These are phyloP conservation scores for Kingdonia uniflora DNA, from an alignment of 164 flowering plant species.

Conservation along the genomic window DNA sequence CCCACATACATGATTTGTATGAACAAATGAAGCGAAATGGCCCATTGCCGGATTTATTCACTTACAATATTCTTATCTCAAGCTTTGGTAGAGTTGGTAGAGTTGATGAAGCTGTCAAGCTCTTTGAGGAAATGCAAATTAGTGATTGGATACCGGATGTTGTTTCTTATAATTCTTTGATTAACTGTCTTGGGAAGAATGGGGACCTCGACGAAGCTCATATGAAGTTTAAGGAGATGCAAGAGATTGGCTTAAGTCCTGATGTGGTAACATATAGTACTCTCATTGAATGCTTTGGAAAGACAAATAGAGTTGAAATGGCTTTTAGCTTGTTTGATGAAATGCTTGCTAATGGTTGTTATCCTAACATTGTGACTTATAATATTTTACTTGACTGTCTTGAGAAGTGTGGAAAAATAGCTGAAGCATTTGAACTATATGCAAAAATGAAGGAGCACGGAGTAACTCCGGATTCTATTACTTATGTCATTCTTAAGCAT, in stretches of 20 bases:
- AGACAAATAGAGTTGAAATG: conserved; percentile 74
- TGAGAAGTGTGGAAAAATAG: conserved; percentile 66
- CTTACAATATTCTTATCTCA: conserved; percentile 81
- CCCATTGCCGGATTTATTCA: conserved; percentile 70
- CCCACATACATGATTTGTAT: conserved; percentile 57
- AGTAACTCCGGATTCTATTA: conserved; percentile 79
- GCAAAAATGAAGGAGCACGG: conserved; percentile 80
- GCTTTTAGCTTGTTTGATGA: conserved; percentile 73
- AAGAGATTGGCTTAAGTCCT: conserved; percentile 78
- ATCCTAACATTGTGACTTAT: conserved; percentile 85
- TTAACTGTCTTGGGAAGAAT: conserved; percentile 85
- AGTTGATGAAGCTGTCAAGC: conserved; percentile 52
- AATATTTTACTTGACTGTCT: conserved; percentile 89
- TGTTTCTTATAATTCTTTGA: conserved; percentile 76
- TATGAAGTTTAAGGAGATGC: conserved; percentile 88
- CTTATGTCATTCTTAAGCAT: conserved; percentile 66
- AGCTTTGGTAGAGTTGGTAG: conserved; percentile 71
- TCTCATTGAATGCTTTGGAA: conserved; percentile 93
- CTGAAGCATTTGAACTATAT: conserved; percentile 84
- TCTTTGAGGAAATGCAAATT: conserved; percentile 77
- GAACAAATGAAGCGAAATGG: conserved; percentile 74
- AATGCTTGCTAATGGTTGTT: conserved; percentile 70
- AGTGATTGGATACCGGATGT: conserved; percentile 63
- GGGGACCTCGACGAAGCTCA: conserved; percentile 95
- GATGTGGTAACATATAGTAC: conserved; percentile 94